A percentile compares a stretch with the other conserved stretches of the same genome.
These are phyloP conservation scores for Leccinum broughii DNA, from an alignment of 768 basidiomycete species.

Conservation along the genomic window DNA sequence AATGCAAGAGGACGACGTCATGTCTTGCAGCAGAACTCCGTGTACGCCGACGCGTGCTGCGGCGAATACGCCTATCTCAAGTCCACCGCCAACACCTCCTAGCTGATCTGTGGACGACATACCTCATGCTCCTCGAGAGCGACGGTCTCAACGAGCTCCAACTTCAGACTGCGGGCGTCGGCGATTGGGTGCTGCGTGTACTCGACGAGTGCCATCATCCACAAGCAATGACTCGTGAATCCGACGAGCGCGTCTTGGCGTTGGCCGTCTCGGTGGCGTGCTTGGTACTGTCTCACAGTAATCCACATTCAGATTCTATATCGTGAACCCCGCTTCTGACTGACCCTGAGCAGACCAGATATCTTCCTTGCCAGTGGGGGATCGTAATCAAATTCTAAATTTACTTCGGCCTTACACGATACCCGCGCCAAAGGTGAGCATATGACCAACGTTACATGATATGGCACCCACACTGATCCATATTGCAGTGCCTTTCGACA, in stretches of 20 bases:
- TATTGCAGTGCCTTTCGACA: conserved; percentile 23
- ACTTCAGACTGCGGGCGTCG: conserved; percentile 42
- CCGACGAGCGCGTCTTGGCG: conserved; percentile 20
- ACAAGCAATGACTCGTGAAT: conserved; percentile 2
- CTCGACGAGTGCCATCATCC: conserved; percentile 20
- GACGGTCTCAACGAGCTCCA: conserved; percentile 48
- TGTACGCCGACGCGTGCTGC: conserved; percentile 47
- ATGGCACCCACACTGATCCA: conserved; percentile 17
- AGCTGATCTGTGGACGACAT: conserved; percentile 56
- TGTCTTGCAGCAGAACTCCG: conserved; percentile 50
- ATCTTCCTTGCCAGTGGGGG: conserved; percentile 37
- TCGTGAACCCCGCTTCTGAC: conserved; percentile 27
- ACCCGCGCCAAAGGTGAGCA: conserved; percentile 27
- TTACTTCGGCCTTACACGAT: conserved; percentile 44
- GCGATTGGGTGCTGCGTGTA: conserved; percentile 28
- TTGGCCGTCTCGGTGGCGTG: conserved; percentile 35
- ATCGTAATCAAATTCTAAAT: conserved; percentile 42
- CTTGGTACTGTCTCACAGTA: conserved; percentile 39
- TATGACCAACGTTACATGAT: conserved; percentile 12
- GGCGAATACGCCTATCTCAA: conserved; percentile 41
- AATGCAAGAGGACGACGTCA: conserved; percentile 39
- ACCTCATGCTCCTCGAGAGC: conserved; percentile 63
- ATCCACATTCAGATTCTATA: conserved; percentile 29
- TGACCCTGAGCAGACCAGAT: conserved; percentile 38
- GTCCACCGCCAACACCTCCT: conserved; percentile 32